Base-by-base conservation (phyloP, 495 filamentous ascomycete species). In the Xylaria palmicola region DNA sequence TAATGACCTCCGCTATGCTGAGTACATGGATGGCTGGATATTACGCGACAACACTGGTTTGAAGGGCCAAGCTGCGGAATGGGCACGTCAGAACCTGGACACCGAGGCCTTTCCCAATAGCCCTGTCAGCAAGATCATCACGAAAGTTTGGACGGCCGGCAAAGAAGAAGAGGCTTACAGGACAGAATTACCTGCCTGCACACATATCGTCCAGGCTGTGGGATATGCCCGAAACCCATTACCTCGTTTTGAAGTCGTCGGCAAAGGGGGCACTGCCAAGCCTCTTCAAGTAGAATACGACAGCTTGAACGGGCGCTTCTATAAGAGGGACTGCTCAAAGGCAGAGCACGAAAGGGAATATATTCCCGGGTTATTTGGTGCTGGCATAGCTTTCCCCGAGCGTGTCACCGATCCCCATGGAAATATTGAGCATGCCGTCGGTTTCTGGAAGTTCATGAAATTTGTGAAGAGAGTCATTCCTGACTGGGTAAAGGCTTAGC, bases 361-460 rank as follows among this genome's bases (percentile, higher is more conserved):
- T 24, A 66, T 87, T 19, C 79, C 75, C 0, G 83, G 84, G 0
- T 63, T 87, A 17, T 81, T 77, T 65, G 85, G 82, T 8, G 83
- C 83, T 24, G 85, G 85, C 1, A 86, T 87, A 65, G 84, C 83
- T 15, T 87, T 81, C 60, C 85, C 85, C 4, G 82, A 86, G 66
- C 74, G 76, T 29, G 84, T 86, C 10, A 77, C 79, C 24, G 85
- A 87, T 74, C 85, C 83, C 0, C 60, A 75, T 30, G 85, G 85
- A 5, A 86, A 86, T 74, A 81, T 82, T 12, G 85, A 87, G 71
- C 75, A 79, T 72, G 81, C 83, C 6, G 85, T 87, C 37, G 85
- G 85, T 0, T 82, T 86, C 68, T 83, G 72, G 49, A 87, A 87
- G 74, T 87, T 87, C 65, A 86, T 86, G 83, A 83, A 77, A 57